Conservation (phyloP, 2,329 filamentous ascomycete genomes). For the Apiospora hydei region DNA sequence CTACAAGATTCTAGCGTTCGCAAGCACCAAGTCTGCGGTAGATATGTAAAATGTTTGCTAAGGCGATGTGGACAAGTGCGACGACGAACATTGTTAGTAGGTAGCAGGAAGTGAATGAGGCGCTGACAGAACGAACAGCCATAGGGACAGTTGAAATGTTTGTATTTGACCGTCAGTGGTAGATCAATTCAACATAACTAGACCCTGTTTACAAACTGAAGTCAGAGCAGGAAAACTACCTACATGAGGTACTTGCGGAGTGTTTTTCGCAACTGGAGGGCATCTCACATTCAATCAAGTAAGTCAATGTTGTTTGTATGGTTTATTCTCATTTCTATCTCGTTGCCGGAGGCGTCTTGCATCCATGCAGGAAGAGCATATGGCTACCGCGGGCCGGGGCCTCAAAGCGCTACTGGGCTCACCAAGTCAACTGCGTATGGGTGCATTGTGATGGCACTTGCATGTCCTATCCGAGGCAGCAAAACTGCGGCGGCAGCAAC, state of each 20-base stretch:
- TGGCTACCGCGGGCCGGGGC: neutral
- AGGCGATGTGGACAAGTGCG: neutral
- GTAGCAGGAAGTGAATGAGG: neutral
- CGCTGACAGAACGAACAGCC: neutral
- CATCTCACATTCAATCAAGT: neutral
- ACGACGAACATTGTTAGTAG: neutral
- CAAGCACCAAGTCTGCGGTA: no score
- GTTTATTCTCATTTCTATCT: neutral
- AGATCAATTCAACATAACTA: neutral
- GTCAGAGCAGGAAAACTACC: neutral
- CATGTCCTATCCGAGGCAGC: neutral
- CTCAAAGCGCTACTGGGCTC: neutral
- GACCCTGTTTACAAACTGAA: neutral
- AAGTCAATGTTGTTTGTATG: neutral
- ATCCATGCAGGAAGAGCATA: neutral
- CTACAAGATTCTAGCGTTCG: neutral
- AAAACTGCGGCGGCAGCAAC: conserved; percentile 16
- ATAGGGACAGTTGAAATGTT: neutral
- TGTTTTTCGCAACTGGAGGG: neutral
- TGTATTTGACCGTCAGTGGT: neutral
- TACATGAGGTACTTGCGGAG: no score
- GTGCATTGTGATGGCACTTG: neutral
- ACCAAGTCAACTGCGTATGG: neutral
- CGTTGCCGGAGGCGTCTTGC: neutral
- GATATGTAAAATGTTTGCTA: neutral